Evolutionary conservation across 2,329 filamentous ascomycete genomes (phyloP), one percentile per base, ranked within the genome.

Genomic region (Colletotrichum simmondsii): DNA sequence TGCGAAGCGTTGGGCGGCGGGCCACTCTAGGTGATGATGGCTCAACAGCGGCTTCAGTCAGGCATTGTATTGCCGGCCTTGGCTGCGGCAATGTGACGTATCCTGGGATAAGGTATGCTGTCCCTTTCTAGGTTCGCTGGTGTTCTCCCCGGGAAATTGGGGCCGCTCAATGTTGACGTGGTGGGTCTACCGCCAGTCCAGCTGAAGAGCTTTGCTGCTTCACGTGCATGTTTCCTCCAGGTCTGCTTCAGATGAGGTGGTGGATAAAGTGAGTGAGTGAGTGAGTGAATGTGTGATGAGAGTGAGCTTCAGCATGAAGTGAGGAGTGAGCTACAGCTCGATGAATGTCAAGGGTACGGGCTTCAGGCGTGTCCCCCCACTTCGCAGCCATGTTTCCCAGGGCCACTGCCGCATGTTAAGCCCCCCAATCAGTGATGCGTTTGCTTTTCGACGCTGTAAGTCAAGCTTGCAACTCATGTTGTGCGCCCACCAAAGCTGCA

Each of bases 401-500:
- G 28, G 37, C 26, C 49, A 59, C 46, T 52, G 28, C 65, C 32
- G 65, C 65, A 63, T 46, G 22, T 22, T 12, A 30, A n/a, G 14
- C 59, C 59, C 26, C 65, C 65, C 70, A 72, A 64, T 60, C 70
- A 64, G 65, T 64, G 65, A 64, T 64, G 54, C 53, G 37, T 63
- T 49, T 28, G 14, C 24, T 35, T 26, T 26, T 30, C 46, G 57
- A 35, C 57, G 56, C 64, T 58, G 64, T 54, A 32, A 64, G 59
- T 72, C 30, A 6, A 59, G 59, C 42, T 63, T 63, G 30, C 37
- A 54, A 62, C 53, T 28, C 42, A 58, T 69, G 65, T 60, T 72
- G 65, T 59, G 58, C 66, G 65, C 58, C 70, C 53, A 70, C 53
- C 65, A 64, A 53, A 72, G 19, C 11, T 62, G 42, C 28, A 52